These are phyloP conservation scores for Gryganskiella cystojenkinii DNA, from an alignment of 192 early-diverging fungal species.

Conservation along the genomic window DNA sequence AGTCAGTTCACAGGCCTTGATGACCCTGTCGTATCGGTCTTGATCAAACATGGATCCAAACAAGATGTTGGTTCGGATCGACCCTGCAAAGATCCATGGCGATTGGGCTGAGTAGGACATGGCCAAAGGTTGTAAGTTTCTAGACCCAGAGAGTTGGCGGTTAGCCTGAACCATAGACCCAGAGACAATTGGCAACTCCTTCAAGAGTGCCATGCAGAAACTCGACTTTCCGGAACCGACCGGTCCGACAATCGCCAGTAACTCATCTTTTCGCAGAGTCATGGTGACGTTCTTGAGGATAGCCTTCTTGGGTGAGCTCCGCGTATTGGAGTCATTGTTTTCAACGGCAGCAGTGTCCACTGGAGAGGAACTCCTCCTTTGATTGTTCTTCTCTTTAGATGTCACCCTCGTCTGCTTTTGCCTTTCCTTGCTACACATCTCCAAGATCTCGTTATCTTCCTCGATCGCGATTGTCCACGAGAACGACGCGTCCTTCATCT, in stretches of 20 bases:
- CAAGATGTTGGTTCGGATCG: slow-evolving; percentile 72
- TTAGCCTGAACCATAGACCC: slow-evolving; percentile 22
- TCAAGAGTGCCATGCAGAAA: slow-evolving; percentile 47
- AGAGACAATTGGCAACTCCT: slow-evolving; percentile 41
- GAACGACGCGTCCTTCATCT: slow-evolving; percentile 18
- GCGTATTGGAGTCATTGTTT: neutral
- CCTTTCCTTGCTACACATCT: slow-evolving; percentile 7
- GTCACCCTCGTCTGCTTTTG: neutral
- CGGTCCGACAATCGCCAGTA: slow-evolving; percentile 35
- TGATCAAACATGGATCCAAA: slow-evolving; percentile 65
- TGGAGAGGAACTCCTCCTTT: neutral
- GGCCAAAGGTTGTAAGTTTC: slow-evolving; percentile 9
- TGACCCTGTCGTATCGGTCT: slow-evolving; percentile 59
- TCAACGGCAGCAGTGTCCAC: neutral
- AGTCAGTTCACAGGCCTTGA: slow-evolving; percentile 60
- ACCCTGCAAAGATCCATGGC: slow-evolving; percentile 71
- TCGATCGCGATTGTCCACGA: slow-evolving; percentile 9
- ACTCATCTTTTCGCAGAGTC: slow-evolving; percentile 17
- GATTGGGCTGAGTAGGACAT: slow-evolving; percentile 68
- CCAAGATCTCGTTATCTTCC: slow-evolving; percentile 9
- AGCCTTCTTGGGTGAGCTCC: slow-evolving; percentile 1
- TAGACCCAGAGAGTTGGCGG: neutral
- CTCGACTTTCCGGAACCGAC: slow-evolving; percentile 44
- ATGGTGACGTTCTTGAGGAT: slow-evolving; percentile 26
- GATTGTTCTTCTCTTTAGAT: neutral